A percentile compares a stretch with the other conserved stretches of the same genome.
Evolutionary conservation across 2,329 filamentous ascomycete species (phyloP).

Genomic region (Helotiales sp.): DNA sequence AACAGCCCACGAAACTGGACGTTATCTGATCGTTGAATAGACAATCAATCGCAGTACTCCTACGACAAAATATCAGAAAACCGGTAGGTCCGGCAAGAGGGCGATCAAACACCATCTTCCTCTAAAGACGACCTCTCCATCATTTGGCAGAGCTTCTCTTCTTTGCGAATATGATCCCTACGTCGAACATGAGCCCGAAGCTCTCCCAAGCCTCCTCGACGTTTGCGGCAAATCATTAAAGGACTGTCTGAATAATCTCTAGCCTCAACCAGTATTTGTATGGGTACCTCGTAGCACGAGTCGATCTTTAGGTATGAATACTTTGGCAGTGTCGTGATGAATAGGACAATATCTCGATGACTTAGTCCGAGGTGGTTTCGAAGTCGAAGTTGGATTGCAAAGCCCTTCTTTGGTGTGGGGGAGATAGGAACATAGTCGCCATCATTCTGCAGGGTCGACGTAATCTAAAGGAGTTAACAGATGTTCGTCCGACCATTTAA

Average conservation of each 20-base stretch:
- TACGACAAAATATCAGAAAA: slow-evolving; percentile 1
- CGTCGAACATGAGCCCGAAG: slow-evolving; percentile 14
- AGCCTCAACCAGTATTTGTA: slow-evolving; percentile 17
- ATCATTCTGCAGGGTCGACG: slow-evolving; percentile 6
- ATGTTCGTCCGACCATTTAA: not conserved
- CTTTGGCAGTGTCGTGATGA: slow-evolving; percentile 4
- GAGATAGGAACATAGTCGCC: slow-evolving; percentile 19
- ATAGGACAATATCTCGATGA: slow-evolving; percentile 3
- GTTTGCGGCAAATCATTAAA: slow-evolving; percentile 12
- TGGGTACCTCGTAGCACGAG: slow-evolving; percentile 17
- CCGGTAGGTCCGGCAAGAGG: slow-evolving; percentile 1
- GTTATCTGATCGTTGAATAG: not conserved
- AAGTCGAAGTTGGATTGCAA: slow-evolving; percentile 15
- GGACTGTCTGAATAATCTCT: slow-evolving; percentile 6
- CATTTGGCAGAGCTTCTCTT: slow-evolving; percentile 2
- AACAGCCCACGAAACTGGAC: not conserved
- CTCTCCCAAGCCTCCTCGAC: slow-evolving; percentile 16
- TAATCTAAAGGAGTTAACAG: slow-evolving; percentile 15
- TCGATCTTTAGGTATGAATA: slow-evolving; percentile 19
- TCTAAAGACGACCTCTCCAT: slow-evolving; percentile 1
- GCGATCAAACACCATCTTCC: not conserved
- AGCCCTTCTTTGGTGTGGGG: slow-evolving; percentile 18
- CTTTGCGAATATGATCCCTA: slow-evolving; percentile 12
- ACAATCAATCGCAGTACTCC: not conserved
- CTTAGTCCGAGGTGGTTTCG: not conserved